Conservation (phyloP, 73 alveolate genomes). For the Paramecium bursaria region DNA sequence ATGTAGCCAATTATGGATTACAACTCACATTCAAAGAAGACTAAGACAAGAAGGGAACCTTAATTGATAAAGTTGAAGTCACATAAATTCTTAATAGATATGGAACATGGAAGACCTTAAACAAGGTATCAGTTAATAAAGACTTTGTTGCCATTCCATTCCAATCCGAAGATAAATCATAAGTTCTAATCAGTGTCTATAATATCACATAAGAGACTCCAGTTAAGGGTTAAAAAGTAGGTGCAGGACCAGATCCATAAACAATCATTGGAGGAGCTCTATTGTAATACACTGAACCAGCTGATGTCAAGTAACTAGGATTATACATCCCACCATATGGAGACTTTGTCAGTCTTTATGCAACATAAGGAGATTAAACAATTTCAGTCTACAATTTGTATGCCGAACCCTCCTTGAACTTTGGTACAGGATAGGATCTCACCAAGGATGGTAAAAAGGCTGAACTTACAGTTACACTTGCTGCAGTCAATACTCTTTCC, state of each 20-base stretch:
- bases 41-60: not conserved
- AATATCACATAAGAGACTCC: not conserved
- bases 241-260: no score
- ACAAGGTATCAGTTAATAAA: not conserved
- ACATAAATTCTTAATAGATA: slow-evolving; percentile 28
- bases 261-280: slow-evolving; percentile 6
- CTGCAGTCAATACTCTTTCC: no score
- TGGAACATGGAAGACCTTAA: slow-evolving; percentile 8
- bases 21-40: not conserved
- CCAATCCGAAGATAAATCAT: not conserved
- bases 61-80: not conserved
- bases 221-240: no score
- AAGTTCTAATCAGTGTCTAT: not conserved
- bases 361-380: no score
- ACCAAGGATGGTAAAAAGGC: no score
- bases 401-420: no score
- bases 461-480: no score
- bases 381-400: no score
- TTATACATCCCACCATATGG: no score
- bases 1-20: slow-evolving; percentile 52
- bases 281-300: not conserved
- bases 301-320: no score
- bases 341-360: no score
- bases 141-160: slow-evolving; percentile 6
- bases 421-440: no score